Base-by-base conservation (phyloP, 352 stramenopile species). In the Phytopythium oedochilum region DNA sequence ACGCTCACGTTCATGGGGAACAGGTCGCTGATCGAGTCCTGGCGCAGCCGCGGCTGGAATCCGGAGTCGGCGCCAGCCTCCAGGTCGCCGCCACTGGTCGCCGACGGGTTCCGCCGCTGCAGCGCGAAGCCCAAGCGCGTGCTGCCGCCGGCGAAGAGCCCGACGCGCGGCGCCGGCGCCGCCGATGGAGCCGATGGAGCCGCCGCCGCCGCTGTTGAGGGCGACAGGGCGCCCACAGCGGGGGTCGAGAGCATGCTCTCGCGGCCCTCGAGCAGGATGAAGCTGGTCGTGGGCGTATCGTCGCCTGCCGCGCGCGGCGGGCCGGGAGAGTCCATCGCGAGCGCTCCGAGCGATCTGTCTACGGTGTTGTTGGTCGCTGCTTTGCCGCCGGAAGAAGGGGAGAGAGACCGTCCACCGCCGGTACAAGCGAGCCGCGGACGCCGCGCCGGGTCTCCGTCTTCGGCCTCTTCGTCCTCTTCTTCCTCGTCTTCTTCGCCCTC, bases 1-100 rank as follows among this genome's bases (percentile, higher is more conserved):
- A 89, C 77, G 31, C 65, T 75, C 32, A 63, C 56, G 52, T 84
- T 74, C 55, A 89, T 67, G 17, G 75, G 82, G 47, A 92, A 92
- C 48, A 92, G 63, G 51, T 85, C 68, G 38, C 70, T 75, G 53
- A 89, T 74, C 42, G 78, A 84, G 28, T 83, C 73, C 25, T 73
- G 38, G 46, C 71, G 60, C 11, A 32, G 57, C 2, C 48, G 46
- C 22, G 58, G 35, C 14, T 23, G 15, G 9, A 25, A 29, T 1
- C 61, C 23, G 14, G 9, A 56, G 18, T 62, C 31, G 7, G 15
- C 56, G 5, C 61, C 60, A 5, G 23, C 53, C 34, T 38, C 32
- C n/a, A 43, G 15, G 20, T 38, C 34, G 22, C 20, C 60, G 57
- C 51, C 57, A 5, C 47, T 35, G 20, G 53, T 54, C 20, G 63